These are phyloP conservation scores for Xylaria castorea DNA, from an alignment of 495 filamentous ascomycete genomes.

Conservation along the genomic window DNA sequence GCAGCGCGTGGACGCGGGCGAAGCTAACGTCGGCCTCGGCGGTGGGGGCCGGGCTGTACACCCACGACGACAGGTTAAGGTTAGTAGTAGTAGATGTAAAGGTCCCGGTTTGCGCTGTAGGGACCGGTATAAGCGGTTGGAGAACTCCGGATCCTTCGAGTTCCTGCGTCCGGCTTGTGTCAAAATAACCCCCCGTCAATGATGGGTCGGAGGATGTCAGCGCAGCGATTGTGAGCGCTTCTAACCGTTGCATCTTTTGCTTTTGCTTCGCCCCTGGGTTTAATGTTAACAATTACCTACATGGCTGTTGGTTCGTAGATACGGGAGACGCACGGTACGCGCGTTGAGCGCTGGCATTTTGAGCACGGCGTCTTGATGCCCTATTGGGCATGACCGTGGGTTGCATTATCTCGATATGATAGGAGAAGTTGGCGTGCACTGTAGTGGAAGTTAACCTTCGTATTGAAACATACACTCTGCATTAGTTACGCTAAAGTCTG, in stretches of 20 bases:
- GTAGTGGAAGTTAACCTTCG: neutral
- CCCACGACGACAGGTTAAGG: neutral
- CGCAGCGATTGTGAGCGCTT: constrained; percentile 1
- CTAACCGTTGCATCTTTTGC: constrained; percentile 15
- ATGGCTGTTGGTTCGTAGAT: neutral
- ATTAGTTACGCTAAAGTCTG: neutral
- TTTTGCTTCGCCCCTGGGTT: constrained; percentile 6
- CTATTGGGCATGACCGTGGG: neutral
- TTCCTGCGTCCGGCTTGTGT: neutral
- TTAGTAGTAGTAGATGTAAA: neutral
- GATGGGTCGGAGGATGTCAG: neutral
- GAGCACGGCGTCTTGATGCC: neutral
- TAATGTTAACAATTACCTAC: neutral
- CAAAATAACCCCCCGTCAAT: neutral
- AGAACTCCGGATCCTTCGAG: neutral
- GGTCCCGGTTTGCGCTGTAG: neutral
- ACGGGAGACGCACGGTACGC: neutral
- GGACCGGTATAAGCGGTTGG: neutral
- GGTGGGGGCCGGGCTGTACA: neutral
- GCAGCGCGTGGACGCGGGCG: neutral
- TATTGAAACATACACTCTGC: neutral
- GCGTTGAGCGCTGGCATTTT: constrained; percentile 11
- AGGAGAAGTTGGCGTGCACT: neutral
- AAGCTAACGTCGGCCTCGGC: neutral
- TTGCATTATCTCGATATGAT: neutral